These are phyloP conservation scores for Saccharomycopsis fodiens DNA, from an alignment of 805 yeast genomes.

Conservation along the genomic window DNA sequence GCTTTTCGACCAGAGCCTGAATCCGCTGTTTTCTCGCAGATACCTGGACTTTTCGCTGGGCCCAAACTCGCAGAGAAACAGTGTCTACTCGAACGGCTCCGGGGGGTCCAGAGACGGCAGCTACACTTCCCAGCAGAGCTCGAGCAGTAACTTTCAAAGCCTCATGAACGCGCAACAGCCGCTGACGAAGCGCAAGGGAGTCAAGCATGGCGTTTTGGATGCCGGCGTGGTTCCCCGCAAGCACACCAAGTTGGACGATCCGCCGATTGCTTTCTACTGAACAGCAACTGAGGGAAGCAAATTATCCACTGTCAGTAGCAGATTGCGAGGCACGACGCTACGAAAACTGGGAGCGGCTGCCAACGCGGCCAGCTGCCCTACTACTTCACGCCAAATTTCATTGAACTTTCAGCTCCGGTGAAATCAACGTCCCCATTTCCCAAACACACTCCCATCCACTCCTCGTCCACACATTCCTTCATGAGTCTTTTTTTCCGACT, in stretches of 20 bases:
- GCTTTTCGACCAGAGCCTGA: neutral
- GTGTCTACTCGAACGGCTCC: neutral
- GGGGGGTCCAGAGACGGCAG: neutral
- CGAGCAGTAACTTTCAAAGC: neutral
- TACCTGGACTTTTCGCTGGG: neutral
- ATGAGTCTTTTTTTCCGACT: too few species aligned
- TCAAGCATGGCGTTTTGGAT: neutral
- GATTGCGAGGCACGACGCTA: too few species aligned
- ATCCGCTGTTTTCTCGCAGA: slow-evolving; percentile 1
- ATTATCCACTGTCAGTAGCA: too few species aligned
- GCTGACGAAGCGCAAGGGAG: neutral
- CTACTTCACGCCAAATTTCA: too few species aligned
- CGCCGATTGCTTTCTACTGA: neutral
- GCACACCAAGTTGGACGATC: neutral
- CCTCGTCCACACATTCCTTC: too few species aligned
- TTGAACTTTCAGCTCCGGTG: too few species aligned
- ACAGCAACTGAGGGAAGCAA: too few species aligned
- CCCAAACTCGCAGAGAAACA: neutral
- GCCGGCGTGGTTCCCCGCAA: neutral
- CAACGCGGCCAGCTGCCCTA: too few species aligned
- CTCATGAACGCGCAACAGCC: neutral
- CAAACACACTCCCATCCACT: too few species aligned
- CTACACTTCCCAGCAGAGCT: neutral
- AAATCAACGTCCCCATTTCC: too few species aligned
- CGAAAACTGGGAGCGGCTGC: too few species aligned